Percentiles rank a stretch among this genome's conserved stretches.
Evolutionary conservation across 169 alveolate genomes (phyloP).

Genomic region (Plasmodium inui): DNA sequence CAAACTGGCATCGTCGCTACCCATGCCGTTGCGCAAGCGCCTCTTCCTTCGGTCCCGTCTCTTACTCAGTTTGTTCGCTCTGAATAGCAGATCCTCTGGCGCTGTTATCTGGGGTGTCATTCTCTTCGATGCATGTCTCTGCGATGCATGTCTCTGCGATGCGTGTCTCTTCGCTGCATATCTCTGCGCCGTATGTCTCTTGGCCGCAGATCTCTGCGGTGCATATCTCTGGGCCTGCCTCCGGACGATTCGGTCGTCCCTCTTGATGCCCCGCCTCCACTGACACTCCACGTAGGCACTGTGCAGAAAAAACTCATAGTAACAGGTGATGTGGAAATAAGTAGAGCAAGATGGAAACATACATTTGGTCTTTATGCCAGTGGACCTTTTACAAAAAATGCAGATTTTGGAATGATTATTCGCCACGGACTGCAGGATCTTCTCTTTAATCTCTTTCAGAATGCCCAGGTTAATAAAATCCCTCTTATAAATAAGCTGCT

Average conservation of each 20-base stretch:
- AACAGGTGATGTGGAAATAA: slow-evolving; percentile 53
- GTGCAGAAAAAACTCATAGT: slow-evolving; percentile 13
- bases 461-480: slow-evolving; percentile 35
- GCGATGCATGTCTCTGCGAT: too few species aligned
- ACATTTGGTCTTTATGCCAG: slow-evolving; percentile 50
- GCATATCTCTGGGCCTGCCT: too few species aligned
- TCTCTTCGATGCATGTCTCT: too few species aligned
- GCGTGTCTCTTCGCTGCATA: too few species aligned
- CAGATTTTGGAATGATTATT: slow-evolving; percentile 15
- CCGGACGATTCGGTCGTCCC: background rate
- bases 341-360: slow-evolving; percentile 52
- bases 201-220: too few species aligned
- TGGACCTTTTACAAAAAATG: background rate
- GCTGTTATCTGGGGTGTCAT: background rate
- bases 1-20: background rate
- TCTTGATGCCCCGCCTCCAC: background rate
- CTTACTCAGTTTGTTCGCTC: background rate
- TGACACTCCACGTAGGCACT: background rate
- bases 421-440: slow-evolving; percentile 9
- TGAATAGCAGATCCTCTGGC: background rate
- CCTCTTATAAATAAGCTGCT: slow-evolving; percentile 35
- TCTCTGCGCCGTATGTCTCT: too few species aligned
- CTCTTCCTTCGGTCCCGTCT: background rate
- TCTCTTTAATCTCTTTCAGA: slow-evolving; percentile 29
- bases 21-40: background rate